Base-by-base conservation (phyloP, 805 yeast genomes). In the Starmerella kuoi region DNA sequence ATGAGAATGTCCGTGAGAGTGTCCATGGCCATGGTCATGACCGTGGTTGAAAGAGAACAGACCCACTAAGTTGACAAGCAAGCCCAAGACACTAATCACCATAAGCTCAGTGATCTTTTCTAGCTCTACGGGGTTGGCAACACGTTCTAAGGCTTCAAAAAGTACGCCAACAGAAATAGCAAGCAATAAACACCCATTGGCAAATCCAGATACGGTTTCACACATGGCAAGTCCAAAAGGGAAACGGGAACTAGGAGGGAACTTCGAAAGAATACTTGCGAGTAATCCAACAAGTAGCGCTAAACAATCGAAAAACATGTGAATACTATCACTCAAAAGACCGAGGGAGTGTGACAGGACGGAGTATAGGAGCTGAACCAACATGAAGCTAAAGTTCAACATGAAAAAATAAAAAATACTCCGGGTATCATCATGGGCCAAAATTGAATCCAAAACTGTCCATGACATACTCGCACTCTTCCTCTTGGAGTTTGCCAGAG, bases 291-390 rank as follows among this genome's bases (percentile, higher is more conserved):
- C 72, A 2, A 91, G 76, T 42, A 91, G 65, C 0, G 97, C 93
- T 0, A 85, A 72, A 59, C 98, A 91, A 61, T 91, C 99, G 42
- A 91, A 67, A 2, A 94, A 81, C 99, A 91, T 91, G 61, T 91
- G 99, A 40, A 91, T 68, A 1, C 95, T 85, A 57, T 91, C 99
- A 17, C 95, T 85, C 40, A 91, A 61, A 20, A 91, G 66, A 9
- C 98, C 96, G 35, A 91, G 65, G 0, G 97, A 88, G 56, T 83
- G 87, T 1, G 97, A 86, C 47, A 94, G 70, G 62, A 91, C 80
- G 0, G 97, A 87, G 59, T 91, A 91, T 8, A 91, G 63, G 50
- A 91, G 68, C 63, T 91, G 99, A 31, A 91, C 77, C 55, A 91
- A 75, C 99, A 91, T 91, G 63, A 91, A 91, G 2, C 91, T 73